These are phyloP conservation scores for Eucalyptus viminalis DNA, from an alignment of 345 rosid species.

Conservation along the genomic window DNA sequence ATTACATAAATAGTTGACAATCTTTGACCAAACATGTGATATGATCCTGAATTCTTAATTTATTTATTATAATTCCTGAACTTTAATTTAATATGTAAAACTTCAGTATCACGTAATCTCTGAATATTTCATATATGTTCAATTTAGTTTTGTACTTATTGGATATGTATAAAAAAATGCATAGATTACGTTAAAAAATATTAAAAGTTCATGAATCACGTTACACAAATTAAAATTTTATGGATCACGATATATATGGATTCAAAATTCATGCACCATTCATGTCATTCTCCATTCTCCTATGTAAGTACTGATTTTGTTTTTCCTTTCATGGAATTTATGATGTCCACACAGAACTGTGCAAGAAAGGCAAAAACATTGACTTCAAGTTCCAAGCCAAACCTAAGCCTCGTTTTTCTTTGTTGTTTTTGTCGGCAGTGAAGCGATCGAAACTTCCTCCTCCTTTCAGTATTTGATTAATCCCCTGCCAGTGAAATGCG, in stretches of 20 bases:
- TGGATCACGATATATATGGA: too few species aligned
- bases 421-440: neutral
- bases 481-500: neutral
- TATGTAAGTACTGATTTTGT: neutral
- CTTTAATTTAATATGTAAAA: too few species aligned
- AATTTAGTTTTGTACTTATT: too few species aligned
- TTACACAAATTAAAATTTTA: too few species aligned
- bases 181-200: fast-evolving
- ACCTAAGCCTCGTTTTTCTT: neutral
- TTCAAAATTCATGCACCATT: too few species aligned
- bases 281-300: too few species aligned
- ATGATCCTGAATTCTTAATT: too few species aligned
- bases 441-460: neutral
- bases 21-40: neutral
- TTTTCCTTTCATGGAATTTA: neutral
- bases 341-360: neutral
- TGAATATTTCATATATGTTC: too few species aligned
- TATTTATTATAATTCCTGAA: too few species aligned
- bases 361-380: neutral
- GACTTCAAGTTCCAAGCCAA: neutral
- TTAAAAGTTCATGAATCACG: fast-evolving
- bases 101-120: fast-evolving
- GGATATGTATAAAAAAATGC: too few species aligned
- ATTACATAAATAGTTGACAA: too few species aligned
- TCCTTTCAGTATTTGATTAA: neutral